Conservation (phyloP, 352 stramenopile genomes). For the Phytophthora sansomeana region DNA sequence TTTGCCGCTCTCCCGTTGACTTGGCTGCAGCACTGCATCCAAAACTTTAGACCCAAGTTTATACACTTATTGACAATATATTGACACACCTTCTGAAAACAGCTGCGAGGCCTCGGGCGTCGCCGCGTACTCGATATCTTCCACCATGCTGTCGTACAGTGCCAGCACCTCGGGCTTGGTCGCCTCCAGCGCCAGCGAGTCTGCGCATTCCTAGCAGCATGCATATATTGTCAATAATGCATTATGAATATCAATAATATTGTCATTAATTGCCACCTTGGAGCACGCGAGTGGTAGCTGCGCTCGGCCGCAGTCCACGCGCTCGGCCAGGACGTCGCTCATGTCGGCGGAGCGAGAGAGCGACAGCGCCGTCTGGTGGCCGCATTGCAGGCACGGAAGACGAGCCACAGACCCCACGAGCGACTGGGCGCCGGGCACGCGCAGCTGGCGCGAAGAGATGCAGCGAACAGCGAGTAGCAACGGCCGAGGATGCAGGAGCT, state of each 20-base stretch:
- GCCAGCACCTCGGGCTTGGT: constrained; percentile 36
- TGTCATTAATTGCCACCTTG: constrained; percentile 11
- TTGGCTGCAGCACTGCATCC: constrained; percentile 41
- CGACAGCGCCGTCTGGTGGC: constrained; percentile 17
- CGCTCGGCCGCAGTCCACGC: constrained; percentile 42
- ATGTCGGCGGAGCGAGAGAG: constrained; percentile 31
- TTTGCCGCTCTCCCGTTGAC: constrained; percentile 25
- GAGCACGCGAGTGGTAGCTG: constrained; percentile 64
- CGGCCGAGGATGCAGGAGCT: constrained; percentile 12
- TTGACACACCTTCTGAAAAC: constrained; percentile 49
- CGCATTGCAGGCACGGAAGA: constrained; percentile 63
- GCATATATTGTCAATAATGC: constrained; percentile 13
- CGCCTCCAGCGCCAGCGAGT: constrained; percentile 34
- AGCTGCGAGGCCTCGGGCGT: constrained; percentile 47
- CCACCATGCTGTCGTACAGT: constrained; percentile 52
- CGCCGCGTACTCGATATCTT: constrained; percentile 51
- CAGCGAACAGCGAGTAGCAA: constrained; percentile 11
- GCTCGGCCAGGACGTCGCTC: constrained; percentile 31
- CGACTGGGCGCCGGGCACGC: constrained; percentile 25
- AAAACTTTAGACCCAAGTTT: background rate
- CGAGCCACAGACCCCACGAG: constrained; percentile 47
- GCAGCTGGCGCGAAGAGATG: constrained; percentile 24
- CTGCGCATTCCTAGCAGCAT: constrained; percentile 40
- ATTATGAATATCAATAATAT: background rate
- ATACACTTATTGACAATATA: constrained; percentile 17